Conservation (phyloP, 2,329 filamentous ascomycete species). For the Fusarium sp. region DNA sequence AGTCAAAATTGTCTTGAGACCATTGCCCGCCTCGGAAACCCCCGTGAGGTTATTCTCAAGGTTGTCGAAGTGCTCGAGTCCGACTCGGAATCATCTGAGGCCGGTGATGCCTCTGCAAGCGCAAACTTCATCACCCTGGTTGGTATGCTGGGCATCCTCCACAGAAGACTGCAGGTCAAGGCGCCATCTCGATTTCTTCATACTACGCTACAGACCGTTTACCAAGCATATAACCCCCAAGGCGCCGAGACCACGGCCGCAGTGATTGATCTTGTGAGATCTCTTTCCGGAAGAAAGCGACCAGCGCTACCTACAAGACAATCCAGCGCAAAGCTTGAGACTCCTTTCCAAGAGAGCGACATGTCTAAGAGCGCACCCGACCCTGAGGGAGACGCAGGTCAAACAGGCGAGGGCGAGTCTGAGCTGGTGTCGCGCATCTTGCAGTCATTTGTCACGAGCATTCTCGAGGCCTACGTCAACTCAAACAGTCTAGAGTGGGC, state of each 20-base stretch:
- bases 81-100: conserved; percentile 57
- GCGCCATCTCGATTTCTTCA: conserved; percentile 84
- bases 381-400: conserved; percentile 65
- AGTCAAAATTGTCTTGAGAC: conserved; percentile 80
- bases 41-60: conserved; percentile 84
- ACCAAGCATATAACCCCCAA: conserved; percentile 73
- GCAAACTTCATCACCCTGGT: conserved; percentile 77
- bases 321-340: conserved; percentile 69
- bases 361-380: conserved; percentile 70
- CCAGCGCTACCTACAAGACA: conserved; percentile 72
- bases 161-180: conserved; percentile 81
- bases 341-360: conserved; percentile 67
- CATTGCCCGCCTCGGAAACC: conserved; percentile 82
- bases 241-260: conserved; percentile 77
- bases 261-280: conserved; percentile 78
- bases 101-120: conserved; percentile 53
- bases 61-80: conserved; percentile 78
- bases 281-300: conserved; percentile 74
- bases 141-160: conserved; percentile 78
- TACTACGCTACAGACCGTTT: conserved; percentile 79
- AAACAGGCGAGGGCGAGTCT: conserved; percentile 66
- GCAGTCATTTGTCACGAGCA: conserved; percentile 82
- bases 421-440: conserved; percentile 74
- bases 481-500: conserved; percentile 72
- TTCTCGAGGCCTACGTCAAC: conserved; percentile 80